Base-by-base conservation (phyloP, 768 basidiomycete species). In the Hypholoma fasciculare region DNA sequence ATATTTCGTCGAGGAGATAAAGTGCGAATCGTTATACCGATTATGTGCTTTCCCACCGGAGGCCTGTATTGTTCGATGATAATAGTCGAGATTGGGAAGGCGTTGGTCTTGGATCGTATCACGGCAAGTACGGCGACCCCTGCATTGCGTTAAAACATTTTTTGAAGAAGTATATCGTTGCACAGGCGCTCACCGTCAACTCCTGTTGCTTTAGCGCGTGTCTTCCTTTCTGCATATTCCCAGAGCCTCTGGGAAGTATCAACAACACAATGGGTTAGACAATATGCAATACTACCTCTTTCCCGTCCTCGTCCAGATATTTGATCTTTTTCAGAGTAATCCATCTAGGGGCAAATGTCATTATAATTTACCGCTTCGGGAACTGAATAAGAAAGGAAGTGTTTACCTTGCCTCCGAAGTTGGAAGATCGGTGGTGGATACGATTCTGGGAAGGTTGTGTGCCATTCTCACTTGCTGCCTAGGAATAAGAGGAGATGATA, bases 31-130 rank as follows among this genome's bases (percentile, higher is more conserved):
- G 30, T 47, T 52, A 42, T 68, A 86, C 92, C 94, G 58, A 96
- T 80, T 58, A 91, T 81, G 61, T 82, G 80, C 60, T 86, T 87
- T 64, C 84, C 89, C 47, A 94, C 80, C 0, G 96, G 93, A 0
- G 96, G 94, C 23, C 96, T 86, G 70, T 89, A 98, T 69, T 97
- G 96, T 67, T 96, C 93, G 64, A 97, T 86, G 62, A 98, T 78
- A 54, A 96, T 82, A 4, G 91, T 94, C 1, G 90, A 92, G 5
- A 81, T 70, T 4, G 86, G 86, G 65, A 93, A 94, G 2, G 84
- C 81, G 59, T 82, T 78, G 7, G 82, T 84, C 70, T 85, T 85
- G 44, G 94, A 94, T 37, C 83, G 82, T 46, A 98, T 78, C 26
- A 97, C 74, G 13, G 93, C 86, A 4, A 97, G 75, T 43, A 97